phyloP scores from a whole-genome alignment of 192 early-diverging fungal genomes.

The Backusella liffmaniae region DNA sequence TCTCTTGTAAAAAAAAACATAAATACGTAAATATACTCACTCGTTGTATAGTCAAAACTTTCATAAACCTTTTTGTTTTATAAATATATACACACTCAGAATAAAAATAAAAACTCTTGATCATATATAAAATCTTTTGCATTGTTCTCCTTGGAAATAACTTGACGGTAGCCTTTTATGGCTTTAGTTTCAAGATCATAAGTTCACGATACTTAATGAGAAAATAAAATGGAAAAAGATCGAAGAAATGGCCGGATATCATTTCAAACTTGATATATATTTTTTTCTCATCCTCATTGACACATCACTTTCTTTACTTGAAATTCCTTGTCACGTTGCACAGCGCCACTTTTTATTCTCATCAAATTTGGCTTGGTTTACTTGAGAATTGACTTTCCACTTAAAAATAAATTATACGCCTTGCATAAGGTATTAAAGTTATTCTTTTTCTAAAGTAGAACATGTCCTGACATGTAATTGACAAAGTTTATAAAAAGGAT shows the following conservation, averaged over 20 bases:
- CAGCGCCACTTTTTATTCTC: neutral
- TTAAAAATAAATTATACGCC: neutral
- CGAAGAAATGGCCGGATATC: neutral
- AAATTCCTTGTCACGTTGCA: neutral
- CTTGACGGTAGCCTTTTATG: neutral
- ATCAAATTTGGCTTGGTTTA: neutral
- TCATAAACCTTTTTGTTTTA: neutral
- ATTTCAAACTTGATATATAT: neutral
- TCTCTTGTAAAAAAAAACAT: neutral
- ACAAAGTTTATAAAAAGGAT: neutral
- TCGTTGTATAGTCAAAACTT: neutral
- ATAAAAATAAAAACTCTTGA: neutral
- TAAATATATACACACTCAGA: neutral
- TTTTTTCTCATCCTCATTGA: neutral
- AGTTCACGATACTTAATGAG: neutral
- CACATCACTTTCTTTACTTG: neutral
- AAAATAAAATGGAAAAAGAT: neutral
- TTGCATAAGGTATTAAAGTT: neutral
- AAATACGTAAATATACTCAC: neutral
- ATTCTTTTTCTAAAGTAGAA: neutral
- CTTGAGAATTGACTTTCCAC: neutral
- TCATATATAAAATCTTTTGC: neutral
- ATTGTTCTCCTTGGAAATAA: neutral
- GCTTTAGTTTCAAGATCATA: slow-evolving; percentile 5
- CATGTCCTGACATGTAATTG: neutral